A percentile compares a stretch with the other conserved stretches of the same genome.
These are phyloP conservation scores for Colletotrichum sp. DNA, from an alignment of 2,329 filamentous ascomycete species.

Conservation along the genomic window DNA sequence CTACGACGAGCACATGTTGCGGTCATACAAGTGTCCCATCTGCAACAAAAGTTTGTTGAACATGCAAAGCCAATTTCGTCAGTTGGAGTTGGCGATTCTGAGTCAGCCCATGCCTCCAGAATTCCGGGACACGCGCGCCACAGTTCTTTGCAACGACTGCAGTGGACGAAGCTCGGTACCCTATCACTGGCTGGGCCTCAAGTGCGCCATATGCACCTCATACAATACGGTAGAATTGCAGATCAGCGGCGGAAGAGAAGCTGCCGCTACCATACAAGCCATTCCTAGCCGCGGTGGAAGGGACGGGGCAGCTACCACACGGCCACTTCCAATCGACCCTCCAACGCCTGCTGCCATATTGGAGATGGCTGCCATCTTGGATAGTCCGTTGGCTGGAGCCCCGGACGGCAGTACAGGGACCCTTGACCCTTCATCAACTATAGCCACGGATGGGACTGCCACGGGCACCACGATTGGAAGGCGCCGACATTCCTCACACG, in stretches of 20 bases:
- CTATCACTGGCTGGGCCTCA: constrained; percentile 95
- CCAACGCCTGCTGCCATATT: neutral
- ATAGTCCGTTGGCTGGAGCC: neutral
- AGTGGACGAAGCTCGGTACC: constrained; percentile 82
- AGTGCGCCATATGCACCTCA: constrained; percentile 76
- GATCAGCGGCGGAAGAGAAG: constrained; percentile 51
- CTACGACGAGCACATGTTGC: constrained; percentile 85
- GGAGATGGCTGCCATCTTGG: neutral
- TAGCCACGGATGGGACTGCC: neutral
- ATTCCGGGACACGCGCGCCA: constrained; percentile 78
- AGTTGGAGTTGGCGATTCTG: constrained; percentile 85
- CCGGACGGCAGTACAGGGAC: neutral
- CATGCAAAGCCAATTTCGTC: constrained; percentile 95
- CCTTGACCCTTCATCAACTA: neutral
- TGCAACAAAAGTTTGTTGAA: constrained; percentile 97
- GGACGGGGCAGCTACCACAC: neutral
- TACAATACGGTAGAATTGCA: constrained; percentile 73
- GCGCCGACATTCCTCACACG: constrained; percentile 44
- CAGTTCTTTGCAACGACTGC: constrained; percentile 95
- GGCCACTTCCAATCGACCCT: neutral
- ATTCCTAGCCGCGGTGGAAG: neutral
- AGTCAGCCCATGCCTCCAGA: constrained; percentile 91
- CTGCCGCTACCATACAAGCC: neutral
- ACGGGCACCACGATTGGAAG: constrained; percentile 19
- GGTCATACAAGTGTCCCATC: constrained; percentile 94